A percentile compares a stretch with the other conserved stretches of the same genome.
phyloP scores from a whole-genome alignment of 169 alveolate species.

The Eimeria praecox region DNA sequence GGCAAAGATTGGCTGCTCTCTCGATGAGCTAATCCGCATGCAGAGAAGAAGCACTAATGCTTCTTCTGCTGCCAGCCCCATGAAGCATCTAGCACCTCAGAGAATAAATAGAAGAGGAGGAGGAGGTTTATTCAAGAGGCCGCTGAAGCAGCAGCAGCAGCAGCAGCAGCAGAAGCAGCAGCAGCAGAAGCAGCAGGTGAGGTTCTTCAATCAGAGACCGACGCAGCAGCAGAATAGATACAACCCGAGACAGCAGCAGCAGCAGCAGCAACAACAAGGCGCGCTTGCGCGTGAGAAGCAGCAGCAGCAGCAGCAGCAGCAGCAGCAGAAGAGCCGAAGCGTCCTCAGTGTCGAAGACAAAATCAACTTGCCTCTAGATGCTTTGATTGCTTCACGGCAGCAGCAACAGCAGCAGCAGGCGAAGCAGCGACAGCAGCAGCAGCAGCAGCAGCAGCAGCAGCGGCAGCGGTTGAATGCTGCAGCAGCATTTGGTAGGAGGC shows the following conservation, averaged over 20 bases:
- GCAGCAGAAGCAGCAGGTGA: conserved; percentile 45
- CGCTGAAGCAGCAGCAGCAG: conserved; percentile 32
- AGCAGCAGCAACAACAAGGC: conserved; percentile 41
- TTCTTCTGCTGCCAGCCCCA: not conserved
- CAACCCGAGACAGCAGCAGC: conserved; percentile 62
- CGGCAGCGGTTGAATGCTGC: not conserved
- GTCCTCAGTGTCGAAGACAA: not conserved
- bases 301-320: conserved; percentile 8
- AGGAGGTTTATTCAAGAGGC: not conserved
- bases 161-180: conserved; percentile 61
- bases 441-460: conserved; percentile 3
- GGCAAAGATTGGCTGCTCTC: conserved; percentile 77
- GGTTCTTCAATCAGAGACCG: no score
- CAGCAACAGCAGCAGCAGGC: not conserved
- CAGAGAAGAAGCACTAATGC: conserved; percentile 51
- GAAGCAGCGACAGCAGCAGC: conserved; percentile 7
- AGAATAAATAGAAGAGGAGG: conserved; percentile 26
- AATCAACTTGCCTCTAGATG: conserved; percentile 43
- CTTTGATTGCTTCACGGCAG: conserved; percentile 19
- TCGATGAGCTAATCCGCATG: conserved; percentile 73
- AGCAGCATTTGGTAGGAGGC: not conserved
- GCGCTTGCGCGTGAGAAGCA: conserved; percentile 23
- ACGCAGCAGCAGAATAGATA: no score
- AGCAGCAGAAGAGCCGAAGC: conserved; percentile 36
- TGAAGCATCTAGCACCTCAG: conserved; percentile 70